Base-by-base conservation (phyloP, 768 basidiomycete genomes). In the Tylopilus vinaceipallidus region DNA sequence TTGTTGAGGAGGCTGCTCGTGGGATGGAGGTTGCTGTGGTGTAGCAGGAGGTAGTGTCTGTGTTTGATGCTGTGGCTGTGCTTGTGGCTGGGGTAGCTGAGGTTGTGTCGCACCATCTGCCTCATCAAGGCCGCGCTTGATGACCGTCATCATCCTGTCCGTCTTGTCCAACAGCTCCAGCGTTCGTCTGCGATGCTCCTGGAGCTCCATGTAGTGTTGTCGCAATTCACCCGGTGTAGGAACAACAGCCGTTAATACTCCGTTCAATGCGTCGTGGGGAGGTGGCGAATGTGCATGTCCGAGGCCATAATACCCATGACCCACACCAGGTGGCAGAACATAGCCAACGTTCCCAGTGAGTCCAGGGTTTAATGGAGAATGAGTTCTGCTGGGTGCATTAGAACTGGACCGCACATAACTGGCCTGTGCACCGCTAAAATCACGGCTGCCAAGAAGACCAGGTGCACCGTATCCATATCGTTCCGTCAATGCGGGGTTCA, bases 91-190 rank as follows among this genome's bases (percentile, higher is more conserved):
- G 17, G 63, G 50, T 0, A 53, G 48, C 60, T 58, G 61, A 4
- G 58, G 61, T 39, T 58, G 70, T 42, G 65, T 56, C 32, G 54
- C 56, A 37, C 39, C 14, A 20, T 57, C 76, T 57, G 88, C 82
- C 63, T 91, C 88, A 47, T 91, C 89, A 58, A 92, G 72, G 20
- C 82, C 86, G 56, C 83, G 77, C 73, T 82, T 82, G 63, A 92
- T 72, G 20, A 83, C 81, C 32, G 71, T 75, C 76, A 92, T 82
- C 71, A 92, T 67, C 64, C 77, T 69, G 46, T 91, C 86, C 58
- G 89, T 92, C 69, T 75, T 79, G 56, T 83, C 79, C 50, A 90
- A 67, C 81, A 92, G 75, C 63, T 88, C 88, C 67, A 89, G 80
- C 71, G 86, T 72, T 63, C 76, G 71, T 59, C 71, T 72, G 67